Conservation (phyloP, 2,329 filamentous ascomycete genomes). For the Penicillium polonicum region DNA sequence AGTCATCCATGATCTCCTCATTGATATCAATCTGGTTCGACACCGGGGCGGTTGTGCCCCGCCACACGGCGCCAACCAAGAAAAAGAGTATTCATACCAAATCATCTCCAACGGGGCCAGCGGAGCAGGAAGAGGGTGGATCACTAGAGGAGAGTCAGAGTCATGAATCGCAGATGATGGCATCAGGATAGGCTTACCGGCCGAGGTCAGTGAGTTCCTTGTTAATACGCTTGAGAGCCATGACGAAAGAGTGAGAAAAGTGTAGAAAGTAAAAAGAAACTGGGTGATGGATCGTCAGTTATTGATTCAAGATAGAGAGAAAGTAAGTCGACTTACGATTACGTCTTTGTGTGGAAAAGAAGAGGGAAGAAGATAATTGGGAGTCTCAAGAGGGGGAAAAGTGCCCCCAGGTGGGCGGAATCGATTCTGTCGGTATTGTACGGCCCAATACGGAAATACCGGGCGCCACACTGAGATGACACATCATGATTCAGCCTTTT, state of each 20-base stretch:
- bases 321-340: conserved; percentile 22
- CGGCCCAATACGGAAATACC: conserved; percentile 24
- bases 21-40: conserved; percentile 5
- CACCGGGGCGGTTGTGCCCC: conserved; percentile 19
- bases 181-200: conserved; percentile 41
- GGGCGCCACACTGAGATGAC: conserved; percentile 22
- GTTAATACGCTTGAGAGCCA: conserved; percentile 56
- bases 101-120: conserved; percentile 94
- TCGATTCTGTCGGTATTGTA: conserved; percentile 10
- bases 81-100: conserved; percentile 64
- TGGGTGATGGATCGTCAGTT: not conserved
- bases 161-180: conserved; percentile 22
- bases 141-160: conserved; percentile 61
- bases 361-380: conserved; percentile 30
- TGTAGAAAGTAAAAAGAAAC: conserved; percentile 9
- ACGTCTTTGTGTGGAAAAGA: conserved; percentile 33
- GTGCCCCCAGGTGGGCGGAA: conserved; percentile 16
- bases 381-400: conserved; percentile 21
- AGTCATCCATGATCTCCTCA: conserved; percentile 16
- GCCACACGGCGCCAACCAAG: conserved; percentile 20
- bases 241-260: conserved; percentile 27
- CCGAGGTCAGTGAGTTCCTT: conserved; percentile 55
- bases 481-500: conserved; percentile 14
- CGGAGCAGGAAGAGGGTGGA: conserved; percentile 97
- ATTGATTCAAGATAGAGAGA: not conserved